Percentiles rank a stretch among this genome's conserved stretches.
Conservation (phyloP, 202 grass and related monocot genomes). For the Zizania palustris region DNA sequence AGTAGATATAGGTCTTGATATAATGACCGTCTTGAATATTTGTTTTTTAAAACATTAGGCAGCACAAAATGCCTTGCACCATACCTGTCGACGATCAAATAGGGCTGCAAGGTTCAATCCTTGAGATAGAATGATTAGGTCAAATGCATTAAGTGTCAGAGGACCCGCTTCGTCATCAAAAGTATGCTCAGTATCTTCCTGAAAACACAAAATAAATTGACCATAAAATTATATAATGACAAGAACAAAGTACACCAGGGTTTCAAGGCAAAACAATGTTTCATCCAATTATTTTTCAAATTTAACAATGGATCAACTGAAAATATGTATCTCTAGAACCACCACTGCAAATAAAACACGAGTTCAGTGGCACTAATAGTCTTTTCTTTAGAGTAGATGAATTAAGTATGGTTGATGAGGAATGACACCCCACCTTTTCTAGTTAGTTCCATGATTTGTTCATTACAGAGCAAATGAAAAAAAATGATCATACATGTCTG, state of each 20-base stretch:
- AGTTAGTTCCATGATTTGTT: too few species aligned
- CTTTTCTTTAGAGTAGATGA: too few species aligned
- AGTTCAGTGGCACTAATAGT: background rate
- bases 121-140: conserved; percentile 90
- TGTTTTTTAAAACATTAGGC: background rate
- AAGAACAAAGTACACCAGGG: conserved; percentile 28
- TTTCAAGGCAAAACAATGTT: conserved; percentile 20
- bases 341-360: background rate
- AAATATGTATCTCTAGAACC: background rate
- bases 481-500: too few species aligned
- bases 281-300: conserved; percentile 2
- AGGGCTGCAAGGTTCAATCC: conserved; percentile 85
- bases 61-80: conserved; percentile 12
- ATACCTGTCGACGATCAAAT: conserved; percentile 88
- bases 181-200: conserved; percentile 60
- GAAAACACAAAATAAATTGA: conserved; percentile 40
- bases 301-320: background rate
- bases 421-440: too few species aligned
- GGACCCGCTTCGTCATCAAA: conserved; percentile 71
- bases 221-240: conserved; percentile 13
- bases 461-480: too few species aligned
- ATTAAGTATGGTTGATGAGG: too few species aligned
- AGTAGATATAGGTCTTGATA: conserved; percentile 4
- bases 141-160: conserved; percentile 91
- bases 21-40: conserved; percentile 4